Evolutionary conservation across 2,329 filamentous ascomycete genomes (phyloP).

Genomic region (Xylariaceae sp.): DNA sequence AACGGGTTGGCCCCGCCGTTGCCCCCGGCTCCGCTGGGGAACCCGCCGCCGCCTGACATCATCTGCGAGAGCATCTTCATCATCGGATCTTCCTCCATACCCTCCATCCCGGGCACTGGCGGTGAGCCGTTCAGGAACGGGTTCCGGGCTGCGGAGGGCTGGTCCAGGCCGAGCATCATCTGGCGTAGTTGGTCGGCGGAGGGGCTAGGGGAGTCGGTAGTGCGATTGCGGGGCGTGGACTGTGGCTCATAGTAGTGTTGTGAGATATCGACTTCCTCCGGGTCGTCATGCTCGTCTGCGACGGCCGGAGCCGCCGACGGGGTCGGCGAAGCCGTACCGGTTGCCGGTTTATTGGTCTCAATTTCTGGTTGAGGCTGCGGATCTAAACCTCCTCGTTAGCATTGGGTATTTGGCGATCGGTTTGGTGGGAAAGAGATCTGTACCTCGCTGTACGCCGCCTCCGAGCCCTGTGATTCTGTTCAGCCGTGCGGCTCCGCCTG

Average conservation of each 20-base stretch:
- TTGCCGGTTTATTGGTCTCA: conserved; percentile 32
- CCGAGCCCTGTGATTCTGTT: conserved; percentile 76
- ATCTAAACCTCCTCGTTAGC: conserved; percentile 10
- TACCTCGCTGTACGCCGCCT: conserved; percentile 56
- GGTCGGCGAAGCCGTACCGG: conserved; percentile 35
- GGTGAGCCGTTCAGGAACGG: conserved; percentile 26
- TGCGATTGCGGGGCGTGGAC: conserved; percentile 44
- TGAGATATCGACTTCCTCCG: conserved; percentile 80
- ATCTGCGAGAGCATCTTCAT: conserved; percentile 77
- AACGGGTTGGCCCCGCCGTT: conserved; percentile 41
- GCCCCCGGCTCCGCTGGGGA: conserved; percentile 39
- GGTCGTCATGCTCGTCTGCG: conserved; percentile 56
- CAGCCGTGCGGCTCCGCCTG: conserved; percentile 69
- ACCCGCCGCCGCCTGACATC: conserved; percentile 51
- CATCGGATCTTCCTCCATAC: conserved; percentile 62
- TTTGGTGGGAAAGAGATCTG: neutral
- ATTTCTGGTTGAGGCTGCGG: conserved; percentile 39
- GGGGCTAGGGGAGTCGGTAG: conserved; percentile 41
- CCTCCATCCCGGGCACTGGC: conserved; percentile 37
- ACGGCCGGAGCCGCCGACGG: conserved; percentile 38
- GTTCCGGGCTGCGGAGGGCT: conserved; percentile 34
- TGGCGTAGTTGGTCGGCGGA: conserved; percentile 65
- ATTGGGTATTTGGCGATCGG: neutral
- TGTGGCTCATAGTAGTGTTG: conserved; percentile 67
- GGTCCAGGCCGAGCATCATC: conserved; percentile 64